Base-by-base conservation (phyloP, 305 asterid genomes). In the Salvia sclarea region DNA sequence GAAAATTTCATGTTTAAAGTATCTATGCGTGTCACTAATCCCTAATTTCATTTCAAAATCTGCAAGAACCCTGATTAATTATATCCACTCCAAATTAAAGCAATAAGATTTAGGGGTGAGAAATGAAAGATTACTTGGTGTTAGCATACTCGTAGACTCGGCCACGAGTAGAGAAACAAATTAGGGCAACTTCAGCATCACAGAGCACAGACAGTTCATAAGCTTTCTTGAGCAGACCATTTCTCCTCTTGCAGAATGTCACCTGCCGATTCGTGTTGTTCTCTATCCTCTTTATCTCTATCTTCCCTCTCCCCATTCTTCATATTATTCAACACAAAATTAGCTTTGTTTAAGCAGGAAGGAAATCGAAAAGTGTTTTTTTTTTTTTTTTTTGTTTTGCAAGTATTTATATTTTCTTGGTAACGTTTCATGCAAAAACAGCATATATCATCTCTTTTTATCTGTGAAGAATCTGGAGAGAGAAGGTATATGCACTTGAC, bases 231-330 rank as follows among this genome's bases (percentile, higher is more conserved):
- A 88, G 61, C 8, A 88, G 82, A 48, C 96, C 93, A 77, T 86
- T 86, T 41, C 96, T 88, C 47, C 96, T 71, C 80, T 88, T 88
- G 84, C 96, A 88, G 17, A 88, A 88, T 0, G 96, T 88, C 75
- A 88, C 96, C 55, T 88, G 96, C 38, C 96, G 48, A 37, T 83
- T 88, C 1, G 96, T 86, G 71, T 82, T 86, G 78, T 86, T 88
- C 71, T 88, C 96, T 2, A 88, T 88, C 89, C 89, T 78, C 87
- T 86, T 86, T 41, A 88, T 88, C 81, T 84, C 93, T 38, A 88
- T 88, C 80, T 88, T 88, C 33, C 96, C 96, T 78, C 96, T 79
- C 41, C 93, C 96, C 96, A 88, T 85, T 30, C 25, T 47, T 2
- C 22, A 37, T 37, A 28, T 25, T 1, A 25, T 4, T 25, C 30